A percentile compares a stretch with the other conserved stretches of the same genome.
phyloP scores from a whole-genome alignment of 169 alveolate species.

The Eimeria zaria region DNA sequence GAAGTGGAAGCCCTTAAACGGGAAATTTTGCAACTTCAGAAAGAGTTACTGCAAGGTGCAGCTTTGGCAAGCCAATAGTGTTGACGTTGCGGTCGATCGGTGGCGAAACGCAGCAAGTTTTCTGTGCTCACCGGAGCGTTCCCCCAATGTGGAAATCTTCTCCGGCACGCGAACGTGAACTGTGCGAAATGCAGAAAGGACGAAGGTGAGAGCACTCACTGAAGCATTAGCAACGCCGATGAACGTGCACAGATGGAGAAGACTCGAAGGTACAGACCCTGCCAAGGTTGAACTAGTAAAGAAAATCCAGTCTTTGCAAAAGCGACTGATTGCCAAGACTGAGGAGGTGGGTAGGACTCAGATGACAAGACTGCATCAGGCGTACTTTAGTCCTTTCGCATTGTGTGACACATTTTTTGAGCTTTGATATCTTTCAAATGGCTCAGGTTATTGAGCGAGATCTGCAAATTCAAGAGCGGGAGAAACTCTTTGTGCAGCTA shows the following conservation, averaged over 20 bases:
- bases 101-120: not conserved
- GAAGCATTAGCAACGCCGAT: constrained; percentile 97
- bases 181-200: constrained; percentile 89
- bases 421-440: not conserved
- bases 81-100: not conserved
- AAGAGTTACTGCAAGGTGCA: constrained; percentile 87
- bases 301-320: constrained; percentile 95
- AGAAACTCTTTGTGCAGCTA: constrained; percentile 96
- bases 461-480: constrained; percentile 96
- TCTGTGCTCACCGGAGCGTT: not conserved
- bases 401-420: not conserved
- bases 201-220: constrained; percentile 95
- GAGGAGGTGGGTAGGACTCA: constrained; percentile 92
- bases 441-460: constrained; percentile 92
- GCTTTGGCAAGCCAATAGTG: not conserved
- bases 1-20: constrained; percentile 86
- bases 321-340: constrained; percentile 96
- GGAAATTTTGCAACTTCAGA: constrained; percentile 86
- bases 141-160: not conserved
- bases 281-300: constrained; percentile 95
- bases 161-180: not conserved
- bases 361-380: not conserved
- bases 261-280: constrained; percentile 97
- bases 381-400: not conserved
- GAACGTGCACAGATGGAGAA: constrained; percentile 97